Percentiles rank a stretch among this genome's conserved stretches.
Evolutionary conservation across 805 yeast species (phyloP).

Genomic region (Candida tallmaniae): DNA sequence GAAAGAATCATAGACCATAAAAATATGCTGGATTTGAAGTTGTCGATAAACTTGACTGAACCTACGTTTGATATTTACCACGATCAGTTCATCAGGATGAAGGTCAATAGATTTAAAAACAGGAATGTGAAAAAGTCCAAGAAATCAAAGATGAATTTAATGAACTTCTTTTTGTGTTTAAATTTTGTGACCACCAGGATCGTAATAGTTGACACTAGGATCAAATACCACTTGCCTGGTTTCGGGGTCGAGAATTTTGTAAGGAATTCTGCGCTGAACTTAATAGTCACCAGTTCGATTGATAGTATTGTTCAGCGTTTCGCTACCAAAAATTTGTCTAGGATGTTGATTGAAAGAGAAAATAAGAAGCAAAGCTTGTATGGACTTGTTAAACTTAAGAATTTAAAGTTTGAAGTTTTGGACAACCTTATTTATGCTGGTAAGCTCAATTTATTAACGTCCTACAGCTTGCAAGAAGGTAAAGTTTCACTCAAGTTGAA

Average conservation of each 20-base stretch:
- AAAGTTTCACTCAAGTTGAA: conserved; percentile 19
- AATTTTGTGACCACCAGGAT: conserved; percentile 17
- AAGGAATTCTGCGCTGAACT: conserved; percentile 25
- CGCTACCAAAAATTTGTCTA: conserved; percentile 16
- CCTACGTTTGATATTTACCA: conserved; percentile 34
- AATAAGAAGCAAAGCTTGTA: conserved; percentile 13
- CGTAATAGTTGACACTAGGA: conserved; percentile 26
- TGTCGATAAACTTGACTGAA: conserved; percentile 23
- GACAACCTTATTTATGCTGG: conserved; percentile 27
- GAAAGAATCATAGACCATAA: conserved; percentile 1
- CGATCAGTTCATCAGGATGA: conserved; percentile 29
- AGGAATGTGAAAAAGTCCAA: conserved; percentile 5
- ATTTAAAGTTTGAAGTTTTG: conserved; percentile 23
- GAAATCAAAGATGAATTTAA: conserved; percentile 12
- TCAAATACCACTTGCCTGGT: conserved; percentile 28
- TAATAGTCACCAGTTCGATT: conserved; percentile 18
- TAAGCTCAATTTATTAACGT: conserved; percentile 22
- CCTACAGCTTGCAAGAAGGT: conserved; percentile 21
- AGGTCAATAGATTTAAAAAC: conserved; percentile 6
- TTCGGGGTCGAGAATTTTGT: conserved; percentile 15
- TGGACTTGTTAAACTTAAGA: conserved; percentile 26
- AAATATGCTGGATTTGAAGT: conserved; percentile 7
- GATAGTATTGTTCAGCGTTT: conserved; percentile 23
- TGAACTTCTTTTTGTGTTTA: conserved; percentile 9
- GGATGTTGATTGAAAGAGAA: conserved; percentile 1